A percentile compares a stretch with the other conserved stretches of the same genome.
Conservation (phyloP, 2,329 filamentous ascomycete genomes). For the Lecanicillium sp. region DNA sequence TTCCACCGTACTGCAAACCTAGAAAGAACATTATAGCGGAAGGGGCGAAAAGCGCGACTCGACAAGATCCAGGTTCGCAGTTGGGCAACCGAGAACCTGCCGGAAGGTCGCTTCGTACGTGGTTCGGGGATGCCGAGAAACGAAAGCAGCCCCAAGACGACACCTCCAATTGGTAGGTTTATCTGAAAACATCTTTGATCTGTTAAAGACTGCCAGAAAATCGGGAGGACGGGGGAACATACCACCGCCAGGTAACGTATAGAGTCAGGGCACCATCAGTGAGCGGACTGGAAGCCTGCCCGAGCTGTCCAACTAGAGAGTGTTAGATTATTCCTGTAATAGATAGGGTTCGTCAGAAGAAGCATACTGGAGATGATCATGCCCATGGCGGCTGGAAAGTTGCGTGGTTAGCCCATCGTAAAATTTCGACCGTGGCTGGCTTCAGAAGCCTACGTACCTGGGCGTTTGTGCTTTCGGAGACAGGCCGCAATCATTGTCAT, state of each 20-base stretch:
- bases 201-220: too few relatives aligned
- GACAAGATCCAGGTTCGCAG: conserved; percentile 31
- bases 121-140: conserved; percentile 30
- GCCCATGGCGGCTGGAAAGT: too few relatives aligned
- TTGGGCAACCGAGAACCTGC: conserved; percentile 23
- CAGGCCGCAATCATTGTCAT: conserved; percentile 27
- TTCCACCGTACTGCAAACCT: conserved; percentile 46
- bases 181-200: conserved; percentile 39
- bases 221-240: too few relatives aligned
- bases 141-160: conserved; percentile 26
- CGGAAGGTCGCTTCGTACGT: conserved; percentile 32
- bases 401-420: too few relatives aligned
- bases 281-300: conserved; percentile 40
- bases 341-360: too few relatives aligned
- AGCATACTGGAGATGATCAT: too few relatives aligned
- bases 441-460: too few relatives aligned
- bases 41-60: conserved; percentile 38
- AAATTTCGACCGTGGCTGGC: too few relatives aligned
- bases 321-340: too few relatives aligned
- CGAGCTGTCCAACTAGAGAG: conserved; percentile 32
- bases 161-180: conserved; percentile 35
- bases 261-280: conserved; percentile 35
- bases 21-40: conserved; percentile 42
- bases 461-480: conserved; percentile 22
- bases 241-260: conserved; percentile 36